These are phyloP conservation scores for Bryoglossum gracile DNA, from an alignment of 495 filamentous ascomycete genomes.

Conservation along the genomic window DNA sequence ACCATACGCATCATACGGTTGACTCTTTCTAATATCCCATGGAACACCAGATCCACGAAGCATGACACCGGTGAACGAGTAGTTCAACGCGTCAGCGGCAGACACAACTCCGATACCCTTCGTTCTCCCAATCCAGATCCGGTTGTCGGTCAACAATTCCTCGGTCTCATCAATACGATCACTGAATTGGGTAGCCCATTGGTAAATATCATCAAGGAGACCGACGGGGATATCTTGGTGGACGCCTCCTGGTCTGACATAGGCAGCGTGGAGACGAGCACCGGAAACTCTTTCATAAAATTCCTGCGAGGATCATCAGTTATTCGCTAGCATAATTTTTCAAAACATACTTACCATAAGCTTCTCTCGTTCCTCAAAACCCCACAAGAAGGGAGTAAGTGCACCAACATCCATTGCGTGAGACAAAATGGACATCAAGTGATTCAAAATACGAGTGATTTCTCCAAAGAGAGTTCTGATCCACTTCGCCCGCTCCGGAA, in stretches of 20 bases:
- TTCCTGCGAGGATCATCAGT: constrained; percentile 55
- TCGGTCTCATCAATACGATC: constrained; percentile 99
- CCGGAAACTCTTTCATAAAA: constrained; percentile 99
- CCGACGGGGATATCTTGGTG: constrained; percentile 91
- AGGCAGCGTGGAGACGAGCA: constrained; percentile 95
- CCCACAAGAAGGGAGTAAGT: constrained; percentile 97
- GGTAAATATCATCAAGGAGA: constrained; percentile 97
- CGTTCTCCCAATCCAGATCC: constrained; percentile 94
- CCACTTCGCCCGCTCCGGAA: constrained; percentile 92
- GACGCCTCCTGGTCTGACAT: constrained; percentile 95
- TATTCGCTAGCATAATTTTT: constrained; percentile 7
- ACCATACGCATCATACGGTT: constrained; percentile 96
- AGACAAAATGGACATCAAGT: constrained; percentile 94
- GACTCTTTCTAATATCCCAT: constrained; percentile 92
- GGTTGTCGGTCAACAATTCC: constrained; percentile 97
- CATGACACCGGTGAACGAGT: constrained; percentile 96
- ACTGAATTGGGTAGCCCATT: constrained; percentile 99
- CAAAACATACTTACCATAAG: constrained; percentile 66
- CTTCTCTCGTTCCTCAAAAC: constrained; percentile 99
- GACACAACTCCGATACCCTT: constrained; percentile 86
- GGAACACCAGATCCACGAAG: constrained; percentile 94
- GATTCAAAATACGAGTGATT: constrained; percentile 91
- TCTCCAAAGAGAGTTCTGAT: constrained; percentile 96
- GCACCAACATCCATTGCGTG: constrained; percentile 99
- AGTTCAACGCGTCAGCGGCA: constrained; percentile 89